Evolutionary conservation across 768 basidiomycete species (phyloP).

Genomic region (Stropharia rugosoannulata): DNA sequence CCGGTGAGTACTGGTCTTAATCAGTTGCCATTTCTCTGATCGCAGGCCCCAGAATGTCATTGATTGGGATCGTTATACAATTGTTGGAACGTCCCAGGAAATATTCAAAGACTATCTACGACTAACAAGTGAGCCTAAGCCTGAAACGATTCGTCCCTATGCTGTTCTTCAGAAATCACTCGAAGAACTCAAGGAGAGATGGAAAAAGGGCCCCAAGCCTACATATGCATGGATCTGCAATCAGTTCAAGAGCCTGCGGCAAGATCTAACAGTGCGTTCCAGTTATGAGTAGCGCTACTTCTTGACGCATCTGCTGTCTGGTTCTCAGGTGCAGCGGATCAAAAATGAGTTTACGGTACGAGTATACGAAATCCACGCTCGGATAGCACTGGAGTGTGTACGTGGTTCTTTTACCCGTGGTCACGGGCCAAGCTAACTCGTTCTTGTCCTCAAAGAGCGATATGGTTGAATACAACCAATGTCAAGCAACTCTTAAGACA

Average conservation of each 20-base stretch:
- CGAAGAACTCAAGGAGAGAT: conserved; percentile 80
- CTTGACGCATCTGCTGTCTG: conserved; percentile 7
- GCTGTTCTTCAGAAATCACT: conserved; percentile 83
- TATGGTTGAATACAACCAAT: conserved; percentile 99
- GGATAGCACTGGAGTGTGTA: conserved; percentile 73
- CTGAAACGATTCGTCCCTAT: conserved; percentile 91
- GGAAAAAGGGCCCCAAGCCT: conserved; percentile 62
- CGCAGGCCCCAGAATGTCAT: conserved; percentile 75
- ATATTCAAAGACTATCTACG: conserved; percentile 96
- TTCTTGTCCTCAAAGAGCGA: conserved; percentile 59
- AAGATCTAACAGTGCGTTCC: conserved; percentile 89
- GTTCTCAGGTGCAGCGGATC: conserved; percentile 88
- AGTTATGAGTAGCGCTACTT: background rate
- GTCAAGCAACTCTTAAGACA: conserved; percentile 85
- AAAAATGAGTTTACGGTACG: conserved; percentile 97
- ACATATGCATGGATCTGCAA: conserved; percentile 92
- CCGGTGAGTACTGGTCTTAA: conserved; percentile 46
- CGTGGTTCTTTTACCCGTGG: conserved; percentile 5
- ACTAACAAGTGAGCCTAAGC: conserved; percentile 92
- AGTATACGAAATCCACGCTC: conserved; percentile 97
- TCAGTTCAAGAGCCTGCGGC: conserved; percentile 96
- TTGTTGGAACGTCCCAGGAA: conserved; percentile 87
- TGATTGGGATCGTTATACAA: conserved; percentile 95
- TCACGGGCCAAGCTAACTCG: conserved; percentile 1
- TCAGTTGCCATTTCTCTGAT: background rate